Base-by-base conservation (phyloP, 345 rosid genomes). In the Salix brachista region DNA sequence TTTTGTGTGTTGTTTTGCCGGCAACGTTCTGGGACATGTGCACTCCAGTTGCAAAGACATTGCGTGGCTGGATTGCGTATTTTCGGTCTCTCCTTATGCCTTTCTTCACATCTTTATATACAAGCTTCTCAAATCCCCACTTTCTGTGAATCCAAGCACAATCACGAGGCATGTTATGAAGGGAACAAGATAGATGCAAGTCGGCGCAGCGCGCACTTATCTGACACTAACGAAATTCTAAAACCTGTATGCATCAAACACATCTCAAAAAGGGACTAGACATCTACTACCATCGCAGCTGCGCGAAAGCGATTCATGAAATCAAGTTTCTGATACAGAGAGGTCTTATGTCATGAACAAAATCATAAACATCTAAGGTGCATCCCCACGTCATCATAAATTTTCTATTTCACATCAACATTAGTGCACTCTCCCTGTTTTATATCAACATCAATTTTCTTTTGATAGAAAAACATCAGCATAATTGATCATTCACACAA, bases 41-140 rank as follows among this genome's bases (percentile, higher is more conserved):
- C 7, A 95, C 97, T 0, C 99, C 99, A 0, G 96, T 86, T 1
- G 96, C 99, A 19, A 74, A 89, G 74, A 90, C 97, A 12, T 82
- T 84, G 3, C 89, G 84, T 0, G 99, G 97, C 72, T 91, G 97
- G 65, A 95, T 86, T 1, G 90, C 97, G 65, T 93, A 95, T 60
- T 95, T 95, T 1, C 97, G 80, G 79, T 95, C 97, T 70, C 93
- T 85, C 69, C 99, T 80, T 65, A 89, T 86, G 13, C 91, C 97
- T 72, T 78, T 90, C 84, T 89, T 95, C 52, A 83, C 87, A 32
- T 95, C 99, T 72, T 85, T 84, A 72, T 87, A 95, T 18, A 91
- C 95, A 25, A 95, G 85, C 83, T 95, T 95, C 91, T 95, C 99
- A 69, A 95, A 75, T 14, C 99, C 99, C 99, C 99, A 95, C 83